These are phyloP conservation scores for Diaporthe humulicola DNA, from an alignment of 2,329 filamentous ascomycete species.

Conservation along the genomic window DNA sequence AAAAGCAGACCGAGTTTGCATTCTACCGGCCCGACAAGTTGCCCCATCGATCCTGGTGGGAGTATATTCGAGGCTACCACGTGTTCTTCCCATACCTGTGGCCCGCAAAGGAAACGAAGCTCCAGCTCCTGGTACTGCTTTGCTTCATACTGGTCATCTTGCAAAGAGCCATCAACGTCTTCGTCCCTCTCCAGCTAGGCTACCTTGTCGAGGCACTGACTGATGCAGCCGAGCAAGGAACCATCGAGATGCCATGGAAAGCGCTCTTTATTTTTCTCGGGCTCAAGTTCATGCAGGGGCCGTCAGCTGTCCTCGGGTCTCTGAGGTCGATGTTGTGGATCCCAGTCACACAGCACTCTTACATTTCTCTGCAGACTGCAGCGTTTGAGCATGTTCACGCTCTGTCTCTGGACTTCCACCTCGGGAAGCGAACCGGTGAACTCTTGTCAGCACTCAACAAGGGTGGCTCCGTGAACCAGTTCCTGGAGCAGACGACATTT, in stretches of 20 bases:
- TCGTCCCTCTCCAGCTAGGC: conserved; percentile 87
- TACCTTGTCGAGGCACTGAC: conserved; percentile 82
- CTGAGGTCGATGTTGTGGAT: conserved; percentile 91
- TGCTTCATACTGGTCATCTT: conserved; percentile 86
- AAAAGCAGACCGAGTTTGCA: conserved; percentile 71
- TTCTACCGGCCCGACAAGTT: conserved; percentile 92
- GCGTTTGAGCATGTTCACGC: conserved; percentile 98
- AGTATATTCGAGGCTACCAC: conserved; percentile 92
- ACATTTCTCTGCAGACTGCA: conserved; percentile 91
- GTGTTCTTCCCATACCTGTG: conserved; percentile 97
- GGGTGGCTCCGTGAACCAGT: conserved; percentile 94
- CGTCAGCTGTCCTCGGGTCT: conserved; percentile 88
- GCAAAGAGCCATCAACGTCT: conserved; percentile 87
- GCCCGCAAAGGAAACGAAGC: conserved; percentile 81
- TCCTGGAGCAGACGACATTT: conserved; percentile 96
- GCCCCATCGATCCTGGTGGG: conserved; percentile 93
- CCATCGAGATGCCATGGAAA: conserved; percentile 74
- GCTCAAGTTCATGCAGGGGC: conserved; percentile 87
- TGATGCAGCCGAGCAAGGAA: conserved; percentile 57
- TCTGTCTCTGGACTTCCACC: conserved; percentile 94
- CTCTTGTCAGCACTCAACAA: conserved; percentile 96
- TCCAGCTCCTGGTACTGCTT: conserved; percentile 84
- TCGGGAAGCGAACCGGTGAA: conserved; percentile 96
- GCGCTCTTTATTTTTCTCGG: conserved; percentile 82
- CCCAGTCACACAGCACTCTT: conserved; percentile 96